Conservation (phyloP, 495 filamentous ascomycete species). For the Daldinia bambusicola region DNA sequence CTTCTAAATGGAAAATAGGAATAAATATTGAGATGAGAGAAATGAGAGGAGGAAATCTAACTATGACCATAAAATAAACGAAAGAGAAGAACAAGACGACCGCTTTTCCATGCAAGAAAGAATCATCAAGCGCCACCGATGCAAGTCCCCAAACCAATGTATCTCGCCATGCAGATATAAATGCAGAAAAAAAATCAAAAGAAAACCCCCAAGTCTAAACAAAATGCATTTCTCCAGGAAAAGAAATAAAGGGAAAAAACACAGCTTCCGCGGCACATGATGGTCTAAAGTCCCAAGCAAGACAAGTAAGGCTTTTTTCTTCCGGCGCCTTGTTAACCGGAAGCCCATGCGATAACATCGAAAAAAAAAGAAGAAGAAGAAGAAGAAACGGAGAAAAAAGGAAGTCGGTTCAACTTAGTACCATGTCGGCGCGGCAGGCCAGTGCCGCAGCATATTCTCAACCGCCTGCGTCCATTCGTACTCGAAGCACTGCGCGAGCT, state of each 20-base stretch:
- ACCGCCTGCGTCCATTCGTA: conserved; percentile 76
- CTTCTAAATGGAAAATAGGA: background rate
- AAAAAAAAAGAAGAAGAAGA: background rate
- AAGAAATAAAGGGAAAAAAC: background rate
- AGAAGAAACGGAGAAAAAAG: conserved; percentile 3
- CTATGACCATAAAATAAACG: conserved; percentile 8
- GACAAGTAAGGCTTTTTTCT: background rate
- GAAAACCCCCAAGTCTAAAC: too few relatives aligned
- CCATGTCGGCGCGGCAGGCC: conserved; percentile 68
- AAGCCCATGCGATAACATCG: conserved; percentile 1
- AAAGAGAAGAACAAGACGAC: conserved; percentile 5
- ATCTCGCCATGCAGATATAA: conserved; percentile 5
- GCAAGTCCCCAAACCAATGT: conserved; percentile 21
- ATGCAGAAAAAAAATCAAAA: conserved; percentile 5
- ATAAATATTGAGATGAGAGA: background rate
- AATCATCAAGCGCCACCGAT: conserved; percentile 31
- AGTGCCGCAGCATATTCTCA: conserved; percentile 73
- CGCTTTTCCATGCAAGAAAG: background rate
- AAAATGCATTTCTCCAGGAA: background rate
- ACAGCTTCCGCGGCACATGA: background rate
- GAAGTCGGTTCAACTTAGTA: conserved; percentile 43
- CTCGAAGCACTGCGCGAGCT: conserved; percentile 71
- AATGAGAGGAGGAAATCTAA: conserved; percentile 18
- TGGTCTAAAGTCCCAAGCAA: conserved; percentile 8
- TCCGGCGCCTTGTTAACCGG: conserved; percentile 11